A percentile compares a stretch with the other conserved stretches of the same genome.
Evolutionary conservation across 768 basidiomycete species (phyloP).

Genomic region (Russula brevipes): DNA sequence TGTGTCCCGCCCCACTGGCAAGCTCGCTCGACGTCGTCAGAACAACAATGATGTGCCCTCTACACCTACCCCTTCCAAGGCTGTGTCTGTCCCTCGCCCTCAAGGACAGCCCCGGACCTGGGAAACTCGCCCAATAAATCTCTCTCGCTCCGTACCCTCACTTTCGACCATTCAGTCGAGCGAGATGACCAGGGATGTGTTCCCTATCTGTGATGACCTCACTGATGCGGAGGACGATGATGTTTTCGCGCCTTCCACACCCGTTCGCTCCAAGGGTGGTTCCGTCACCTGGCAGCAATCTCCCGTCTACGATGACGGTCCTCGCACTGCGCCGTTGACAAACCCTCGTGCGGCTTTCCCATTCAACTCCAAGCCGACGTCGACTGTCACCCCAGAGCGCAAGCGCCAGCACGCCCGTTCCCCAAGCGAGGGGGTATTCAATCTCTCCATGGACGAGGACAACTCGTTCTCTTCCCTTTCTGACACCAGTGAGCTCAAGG

Average conservation of each 20-base stretch:
- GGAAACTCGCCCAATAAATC: slow-evolving; percentile 22
- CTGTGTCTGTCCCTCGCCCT: slow-evolving; percentile 48
- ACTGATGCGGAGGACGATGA: slow-evolving; percentile 43
- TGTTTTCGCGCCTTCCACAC: slow-evolving; percentile 47
- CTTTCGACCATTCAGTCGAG: slow-evolving; percentile 34
- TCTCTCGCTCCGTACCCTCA: slow-evolving; percentile 51
- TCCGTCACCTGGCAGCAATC: slow-evolving; percentile 33
- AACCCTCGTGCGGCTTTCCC: slow-evolving; percentile 36
- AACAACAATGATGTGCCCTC: slow-evolving; percentile 30
- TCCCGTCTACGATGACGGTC: slow-evolving; percentile 35
- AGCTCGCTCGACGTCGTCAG: slow-evolving; percentile 55
- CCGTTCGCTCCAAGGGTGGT: slow-evolving; percentile 37
- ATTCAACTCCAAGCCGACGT: slow-evolving; percentile 35
- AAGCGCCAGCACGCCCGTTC: slow-evolving; percentile 45
- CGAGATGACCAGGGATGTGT: slow-evolving; percentile 35
- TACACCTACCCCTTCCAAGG: slow-evolving; percentile 40
- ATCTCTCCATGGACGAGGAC: slow-evolving; percentile 71
- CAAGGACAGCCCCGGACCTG: slow-evolving; percentile 17
- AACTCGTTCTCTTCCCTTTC: slow-evolving; percentile 36
- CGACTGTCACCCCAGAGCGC: slow-evolving; percentile 37
- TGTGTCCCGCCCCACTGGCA: slow-evolving; percentile 46
- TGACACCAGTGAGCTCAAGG: slow-evolving; percentile 37
- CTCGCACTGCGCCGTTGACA: slow-evolving; percentile 48
- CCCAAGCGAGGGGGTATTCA: slow-evolving; percentile 72
- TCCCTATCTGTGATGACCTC: slow-evolving; percentile 72